phyloP scores from a whole-genome alignment of 1,284 basidiomycete species.

The Moesziomyces antarcticus region DNA sequence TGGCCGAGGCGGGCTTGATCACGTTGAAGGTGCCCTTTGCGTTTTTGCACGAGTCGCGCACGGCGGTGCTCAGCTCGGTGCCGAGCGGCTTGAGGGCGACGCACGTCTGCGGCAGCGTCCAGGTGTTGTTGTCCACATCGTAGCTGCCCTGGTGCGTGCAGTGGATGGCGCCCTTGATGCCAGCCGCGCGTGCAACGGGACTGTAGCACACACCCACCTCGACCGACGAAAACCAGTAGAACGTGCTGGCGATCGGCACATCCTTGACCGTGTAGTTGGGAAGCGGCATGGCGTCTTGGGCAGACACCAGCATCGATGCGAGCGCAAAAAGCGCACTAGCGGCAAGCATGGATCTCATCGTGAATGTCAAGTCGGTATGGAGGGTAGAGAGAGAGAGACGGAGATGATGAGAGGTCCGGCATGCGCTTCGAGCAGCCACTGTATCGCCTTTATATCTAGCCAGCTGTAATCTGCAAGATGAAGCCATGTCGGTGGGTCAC shows the following conservation, averaged over 20 bases:
- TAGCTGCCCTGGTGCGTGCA: conserved; percentile 36
- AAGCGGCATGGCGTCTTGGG: neutral
- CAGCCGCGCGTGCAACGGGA: conserved; percentile 22
- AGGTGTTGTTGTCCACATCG: conserved; percentile 43
- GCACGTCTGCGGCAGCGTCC: conserved; percentile 37
- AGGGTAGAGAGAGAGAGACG: neutral
- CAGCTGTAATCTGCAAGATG: neutral
- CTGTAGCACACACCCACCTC: conserved; percentile 42
- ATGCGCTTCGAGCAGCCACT: too few relatives aligned
- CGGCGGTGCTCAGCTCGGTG: conserved; percentile 11
- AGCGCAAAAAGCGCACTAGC: neutral
- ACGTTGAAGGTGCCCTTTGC: conserved; percentile 33
- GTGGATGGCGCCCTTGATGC: conserved; percentile 28
- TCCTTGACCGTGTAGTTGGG: conserved; percentile 9
- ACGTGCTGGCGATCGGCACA: conserved; percentile 16
- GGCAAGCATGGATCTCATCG: neutral
- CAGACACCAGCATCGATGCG: neutral
- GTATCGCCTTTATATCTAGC: neutral
- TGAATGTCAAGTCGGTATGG: neutral
- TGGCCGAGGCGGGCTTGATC: conserved; percentile 24
- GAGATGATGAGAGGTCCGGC: too few relatives aligned
- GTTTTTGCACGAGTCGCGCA: conserved; percentile 23
- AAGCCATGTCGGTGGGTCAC: neutral
- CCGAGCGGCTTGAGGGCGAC: conserved; percentile 35
- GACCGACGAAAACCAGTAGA: conserved; percentile 46